These are phyloP conservation scores for Pezicula radicicola DNA, from an alignment of 2,329 filamentous ascomycete genomes.

Conservation along the genomic window DNA sequence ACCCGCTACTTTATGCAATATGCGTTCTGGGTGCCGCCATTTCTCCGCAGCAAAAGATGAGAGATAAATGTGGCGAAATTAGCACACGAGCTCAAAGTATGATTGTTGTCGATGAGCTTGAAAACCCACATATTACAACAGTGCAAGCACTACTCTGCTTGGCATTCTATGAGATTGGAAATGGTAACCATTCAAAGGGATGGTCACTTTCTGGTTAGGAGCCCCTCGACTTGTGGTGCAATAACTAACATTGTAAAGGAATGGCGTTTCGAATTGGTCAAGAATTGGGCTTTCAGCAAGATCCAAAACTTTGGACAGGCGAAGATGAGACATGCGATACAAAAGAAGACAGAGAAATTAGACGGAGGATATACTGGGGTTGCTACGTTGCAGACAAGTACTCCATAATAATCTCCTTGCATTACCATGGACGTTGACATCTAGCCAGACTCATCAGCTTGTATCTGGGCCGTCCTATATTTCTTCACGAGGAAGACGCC, in stretches of 20 bases:
- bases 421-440: neutral
- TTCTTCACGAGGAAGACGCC: slow-evolving; percentile 9
- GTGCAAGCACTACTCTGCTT: slow-evolving; percentile 26
- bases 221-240: neutral
- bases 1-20: slow-evolving; percentile 18
- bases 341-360: slow-evolving; percentile 22
- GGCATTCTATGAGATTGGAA: slow-evolving; percentile 26
- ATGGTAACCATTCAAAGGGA: slow-evolving; percentile 25
- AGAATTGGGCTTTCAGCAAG: slow-evolving; percentile 25
- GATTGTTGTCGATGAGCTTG: slow-evolving; percentile 21
- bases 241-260: slow-evolving; percentile 10
- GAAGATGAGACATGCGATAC: slow-evolving; percentile 18
- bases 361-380: slow-evolving; percentile 28
- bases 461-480: slow-evolving; percentile 9
- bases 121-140: slow-evolving; percentile 17
- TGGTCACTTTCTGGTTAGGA: slow-evolving; percentile 26
- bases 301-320: slow-evolving; percentile 19
- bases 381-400: slow-evolving; percentile 26
- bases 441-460: slow-evolving; percentile 9
- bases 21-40: slow-evolving; percentile 22
- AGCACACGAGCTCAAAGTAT: slow-evolving; percentile 24
- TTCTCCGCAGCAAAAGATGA: slow-evolving; percentile 8
- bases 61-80: slow-evolving; percentile 13
- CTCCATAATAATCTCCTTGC: neutral
- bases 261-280: slow-evolving; percentile 16